phyloP scores from a whole-genome alignment of 2,329 filamentous ascomycete species.

The Ophiostoma perfectum region DNA sequence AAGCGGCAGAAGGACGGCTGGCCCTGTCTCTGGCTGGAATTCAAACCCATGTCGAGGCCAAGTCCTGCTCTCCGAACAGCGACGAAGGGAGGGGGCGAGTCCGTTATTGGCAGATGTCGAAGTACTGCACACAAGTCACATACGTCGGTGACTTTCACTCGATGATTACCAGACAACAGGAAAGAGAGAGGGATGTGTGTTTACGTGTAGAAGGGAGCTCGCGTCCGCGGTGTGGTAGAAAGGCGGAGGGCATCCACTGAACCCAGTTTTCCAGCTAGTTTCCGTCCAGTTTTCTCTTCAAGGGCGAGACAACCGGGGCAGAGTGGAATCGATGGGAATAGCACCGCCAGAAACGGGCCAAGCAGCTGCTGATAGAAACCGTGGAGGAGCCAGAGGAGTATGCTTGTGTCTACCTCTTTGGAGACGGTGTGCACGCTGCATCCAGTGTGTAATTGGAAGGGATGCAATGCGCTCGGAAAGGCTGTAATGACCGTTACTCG shows the following conservation, averaged over 20 bases:
- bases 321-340: not conserved
- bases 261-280: not conserved
- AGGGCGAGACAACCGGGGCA: slow-evolving; percentile 9
- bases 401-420: not conserved
- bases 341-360: not conserved
- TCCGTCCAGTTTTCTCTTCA: not conserved
- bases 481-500: not conserved
- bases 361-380: not conserved
- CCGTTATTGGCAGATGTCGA: not conserved
- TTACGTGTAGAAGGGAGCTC: slow-evolving; percentile 2
- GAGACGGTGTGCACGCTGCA: not conserved
- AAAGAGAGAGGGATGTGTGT: not conserved
- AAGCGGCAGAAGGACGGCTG: slow-evolving; percentile 1
- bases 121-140: slow-evolving; percentile 4
- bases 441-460: slow-evolving; percentile 1
- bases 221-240: not conserved
- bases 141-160: not conserved
- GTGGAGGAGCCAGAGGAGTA: not conserved
- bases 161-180: too few species aligned
- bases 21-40: slow-evolving; percentile 13
- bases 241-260: not conserved
- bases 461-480: not conserved
- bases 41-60: slow-evolving; percentile 9
- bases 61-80: not conserved
- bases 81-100: not conserved